phyloP scores from a whole-genome alignment of 192 early-diverging fungal species.

The Dimargaris verticillata region DNA sequence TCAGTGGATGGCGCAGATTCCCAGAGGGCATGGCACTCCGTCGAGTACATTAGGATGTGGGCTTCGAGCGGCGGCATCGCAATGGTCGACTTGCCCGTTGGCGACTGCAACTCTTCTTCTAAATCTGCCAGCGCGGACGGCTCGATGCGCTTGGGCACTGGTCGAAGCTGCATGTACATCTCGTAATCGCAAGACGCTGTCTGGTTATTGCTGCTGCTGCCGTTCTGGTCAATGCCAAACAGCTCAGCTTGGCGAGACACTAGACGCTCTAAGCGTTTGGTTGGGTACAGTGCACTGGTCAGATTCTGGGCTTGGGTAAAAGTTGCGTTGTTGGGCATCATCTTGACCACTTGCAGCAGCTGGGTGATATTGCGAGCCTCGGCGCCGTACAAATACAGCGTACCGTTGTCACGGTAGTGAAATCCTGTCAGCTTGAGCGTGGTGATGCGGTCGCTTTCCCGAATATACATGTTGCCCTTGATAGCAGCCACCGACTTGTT shows the following conservation, averaged over 20 bases:
- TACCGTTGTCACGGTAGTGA: constrained; percentile 16
- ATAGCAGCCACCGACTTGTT: constrained; percentile 11
- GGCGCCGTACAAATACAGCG: constrained; percentile 15
- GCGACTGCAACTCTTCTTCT: constrained; percentile 7
- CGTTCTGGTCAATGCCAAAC: background rate
- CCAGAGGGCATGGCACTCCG: constrained; percentile 14
- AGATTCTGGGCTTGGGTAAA: constrained; percentile 15
- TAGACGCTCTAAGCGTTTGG: constrained; percentile 13
- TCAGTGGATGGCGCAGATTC: constrained; percentile 8
- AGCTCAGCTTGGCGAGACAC: constrained; percentile 13
- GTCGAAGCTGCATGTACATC: background rate
- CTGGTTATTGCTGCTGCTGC: background rate
- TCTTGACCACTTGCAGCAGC: constrained; percentile 14
- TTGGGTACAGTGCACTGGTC: constrained; percentile 12
- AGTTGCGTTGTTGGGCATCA: constrained; percentile 13
- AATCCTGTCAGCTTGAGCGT: constrained; percentile 16
- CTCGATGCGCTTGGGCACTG: background rate
- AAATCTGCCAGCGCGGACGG: background rate
- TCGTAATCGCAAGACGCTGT: background rate
- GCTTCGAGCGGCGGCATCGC: constrained; percentile 11
- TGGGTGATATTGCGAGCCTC: constrained; percentile 15
- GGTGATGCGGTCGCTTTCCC: background rate
- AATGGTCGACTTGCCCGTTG: background rate
- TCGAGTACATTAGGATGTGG: constrained; percentile 14
- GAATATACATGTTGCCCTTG: constrained; percentile 13